Percentiles rank a stretch among this genome's conserved stretches.
These are phyloP conservation scores for Cladobotryum protrusum DNA, from an alignment of 2,329 filamentous ascomycete genomes.

Conservation along the genomic window DNA sequence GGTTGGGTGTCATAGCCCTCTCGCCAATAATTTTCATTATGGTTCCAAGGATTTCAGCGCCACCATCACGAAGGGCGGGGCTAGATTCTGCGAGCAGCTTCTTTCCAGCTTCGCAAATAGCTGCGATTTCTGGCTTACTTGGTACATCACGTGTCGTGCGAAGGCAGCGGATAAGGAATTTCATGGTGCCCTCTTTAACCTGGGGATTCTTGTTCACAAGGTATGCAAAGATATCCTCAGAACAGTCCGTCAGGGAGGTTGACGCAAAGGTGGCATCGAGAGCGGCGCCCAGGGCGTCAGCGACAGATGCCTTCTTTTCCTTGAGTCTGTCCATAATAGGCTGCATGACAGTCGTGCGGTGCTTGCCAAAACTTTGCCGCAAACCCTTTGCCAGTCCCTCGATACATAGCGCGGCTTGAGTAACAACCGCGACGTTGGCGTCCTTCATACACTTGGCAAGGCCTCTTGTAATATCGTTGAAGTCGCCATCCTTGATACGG, in stretches of 20 bases:
- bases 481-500: slow-evolving; percentile 85
- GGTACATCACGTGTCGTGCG: slow-evolving; percentile 79
- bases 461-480: slow-evolving; percentile 73
- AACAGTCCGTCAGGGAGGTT: slow-evolving; percentile 71
- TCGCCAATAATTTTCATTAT: slow-evolving; percentile 99
- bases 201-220: slow-evolving; percentile 94
- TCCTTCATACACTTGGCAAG: slow-evolving; percentile 98
- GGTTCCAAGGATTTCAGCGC: slow-evolving; percentile 86
- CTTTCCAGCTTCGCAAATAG: slow-evolving; percentile 81
- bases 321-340: slow-evolving; percentile 94
- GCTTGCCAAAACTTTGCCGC: slow-evolving; percentile 69
- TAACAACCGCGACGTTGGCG: slow-evolving; percentile 92
- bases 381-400: slow-evolving; percentile 84
- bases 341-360: slow-evolving; percentile 72
- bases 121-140: slow-evolving; percentile 72
- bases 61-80: slow-evolving; percentile 77
- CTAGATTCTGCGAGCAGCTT: slow-evolving; percentile 87
- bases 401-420: slow-evolving; percentile 86
- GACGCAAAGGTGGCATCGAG: slow-evolving; percentile 63
- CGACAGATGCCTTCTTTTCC: slow-evolving; percentile 88
- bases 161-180: slow-evolving; percentile 84
- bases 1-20: slow-evolving; percentile 84
- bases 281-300: slow-evolving; percentile 80
- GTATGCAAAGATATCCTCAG: slow-evolving; percentile 85
- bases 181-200: slow-evolving; percentile 91